Evolutionary conservation across 2,329 filamentous ascomycete genomes (phyloP).

Genomic region (Aspergillus pseudonomiae): DNA sequence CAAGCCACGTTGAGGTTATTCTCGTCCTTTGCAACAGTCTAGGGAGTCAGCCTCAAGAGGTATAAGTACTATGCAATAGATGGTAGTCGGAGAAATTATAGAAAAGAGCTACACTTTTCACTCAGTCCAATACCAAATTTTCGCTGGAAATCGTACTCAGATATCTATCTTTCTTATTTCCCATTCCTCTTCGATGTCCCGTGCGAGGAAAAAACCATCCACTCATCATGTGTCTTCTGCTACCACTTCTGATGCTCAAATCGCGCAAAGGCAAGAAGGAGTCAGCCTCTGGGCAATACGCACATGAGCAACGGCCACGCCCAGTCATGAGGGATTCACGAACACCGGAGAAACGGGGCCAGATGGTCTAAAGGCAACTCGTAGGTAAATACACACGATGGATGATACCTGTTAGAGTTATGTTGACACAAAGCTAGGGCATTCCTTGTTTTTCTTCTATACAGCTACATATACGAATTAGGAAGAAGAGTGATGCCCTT

Average conservation of each 20-base stretch:
- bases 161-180: accelerated
- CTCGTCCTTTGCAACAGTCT: background rate
- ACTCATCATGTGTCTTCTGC: background rate
- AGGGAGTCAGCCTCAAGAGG: background rate
- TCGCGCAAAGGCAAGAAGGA: background rate
- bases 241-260: background rate
- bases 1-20: background rate
- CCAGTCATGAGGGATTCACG: background rate
- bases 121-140: background rate
- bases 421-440: background rate
- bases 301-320: background rate
- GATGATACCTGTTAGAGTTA: background rate
- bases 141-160: background rate
- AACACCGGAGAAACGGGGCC: background rate
- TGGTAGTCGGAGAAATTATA: background rate
- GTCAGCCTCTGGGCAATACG: background rate
- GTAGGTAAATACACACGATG: background rate
- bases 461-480: background rate
- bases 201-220: background rate
- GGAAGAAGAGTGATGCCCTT: too few species aligned
- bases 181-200: background rate
- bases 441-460: background rate
- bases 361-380: background rate
- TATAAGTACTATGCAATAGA: background rate
- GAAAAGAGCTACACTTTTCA: background rate